Evolutionary conservation across 1,284 basidiomycete genomes (phyloP).

Genomic region (Moesziomyces aphidis): DNA sequence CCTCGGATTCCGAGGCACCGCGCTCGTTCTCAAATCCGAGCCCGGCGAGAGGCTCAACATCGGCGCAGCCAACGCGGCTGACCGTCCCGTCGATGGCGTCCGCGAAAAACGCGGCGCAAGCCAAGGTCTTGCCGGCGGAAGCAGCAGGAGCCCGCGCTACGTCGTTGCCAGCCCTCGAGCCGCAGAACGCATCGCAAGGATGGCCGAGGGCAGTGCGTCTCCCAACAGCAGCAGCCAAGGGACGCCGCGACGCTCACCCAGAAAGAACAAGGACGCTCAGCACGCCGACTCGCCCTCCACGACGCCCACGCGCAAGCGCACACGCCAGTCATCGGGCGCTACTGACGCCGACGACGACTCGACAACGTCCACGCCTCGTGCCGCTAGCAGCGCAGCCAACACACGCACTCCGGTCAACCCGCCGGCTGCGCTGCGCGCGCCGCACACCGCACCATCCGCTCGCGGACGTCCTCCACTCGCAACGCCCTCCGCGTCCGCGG

Average conservation of each 20-base stretch:
- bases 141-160: slow-evolving; percentile 20
- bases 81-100: slow-evolving; percentile 54
- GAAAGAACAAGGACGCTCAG: slow-evolving; percentile 3
- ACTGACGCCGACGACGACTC: slow-evolving; percentile 13
- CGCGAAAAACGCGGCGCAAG: slow-evolving; percentile 44
- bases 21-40: slow-evolving; percentile 53
- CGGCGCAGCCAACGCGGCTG: slow-evolving; percentile 57
- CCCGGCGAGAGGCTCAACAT: slow-evolving; percentile 52
- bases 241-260: slow-evolving; percentile 29
- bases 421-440: slow-evolving; percentile 11
- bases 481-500: slow-evolving; percentile 3
- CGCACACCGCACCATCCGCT: slow-evolving; percentile 24
- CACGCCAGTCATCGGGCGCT: slow-evolving; percentile 6
- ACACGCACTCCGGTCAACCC: slow-evolving; percentile 14
- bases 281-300: slow-evolving; percentile 8
- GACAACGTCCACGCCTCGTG: slow-evolving; percentile 13
- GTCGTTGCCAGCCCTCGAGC: slow-evolving; percentile 26
- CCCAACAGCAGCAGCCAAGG: neutral
- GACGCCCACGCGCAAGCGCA: slow-evolving; percentile 36
- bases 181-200: slow-evolving; percentile 25
- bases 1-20: slow-evolving; percentile 63
- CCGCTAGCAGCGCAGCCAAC: slow-evolving; percentile 20
- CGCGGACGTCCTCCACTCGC: slow-evolving; percentile 13
- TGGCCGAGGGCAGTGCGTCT: slow-evolving; percentile 14
- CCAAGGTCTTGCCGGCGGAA: slow-evolving; percentile 47